Evolutionary conservation across 1,284 basidiomycete species (phyloP).

Genomic region (Ustilago lituana): DNA sequence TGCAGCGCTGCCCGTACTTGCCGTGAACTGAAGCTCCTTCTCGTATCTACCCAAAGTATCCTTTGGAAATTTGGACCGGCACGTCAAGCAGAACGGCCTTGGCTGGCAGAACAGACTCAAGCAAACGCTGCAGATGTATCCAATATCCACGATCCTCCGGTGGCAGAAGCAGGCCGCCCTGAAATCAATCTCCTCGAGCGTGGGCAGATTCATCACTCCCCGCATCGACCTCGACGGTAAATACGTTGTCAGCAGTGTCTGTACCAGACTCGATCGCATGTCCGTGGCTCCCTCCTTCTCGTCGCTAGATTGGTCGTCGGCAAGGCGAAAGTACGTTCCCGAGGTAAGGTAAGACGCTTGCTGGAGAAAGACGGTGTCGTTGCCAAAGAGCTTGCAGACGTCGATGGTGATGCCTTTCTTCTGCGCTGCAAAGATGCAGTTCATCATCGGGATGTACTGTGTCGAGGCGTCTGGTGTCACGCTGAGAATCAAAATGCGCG

Average conservation of each 20-base stretch:
- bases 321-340: conserved; percentile 88
- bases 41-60: conserved; percentile 30
- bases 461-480: conserved; percentile 87
- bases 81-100: conserved; percentile 39
- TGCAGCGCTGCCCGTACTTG: conserved; percentile 1
- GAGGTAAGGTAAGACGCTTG: conserved; percentile 95
- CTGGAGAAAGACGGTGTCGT: conserved; percentile 93
- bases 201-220: conserved; percentile 81
- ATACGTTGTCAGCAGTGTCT: conserved; percentile 58
- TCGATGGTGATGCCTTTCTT: conserved; percentile 96
- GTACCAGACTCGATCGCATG: conserved; percentile 49
- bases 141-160: conserved; percentile 93
- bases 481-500: conserved; percentile 85
- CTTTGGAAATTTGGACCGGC: conserved; percentile 40
- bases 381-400: conserved; percentile 88
- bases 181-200: conserved; percentile 94
- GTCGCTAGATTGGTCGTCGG: conserved; percentile 78
- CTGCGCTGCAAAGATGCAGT: conserved; percentile 98
- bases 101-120: conserved; percentile 56
- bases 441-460: conserved; percentile 97
- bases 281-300: conserved; percentile 13
- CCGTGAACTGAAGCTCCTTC: conserved; percentile 28
- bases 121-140: conserved; percentile 81
- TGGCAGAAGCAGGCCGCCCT: conserved; percentile 99
- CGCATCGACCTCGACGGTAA: conserved; percentile 73